Evolutionary conservation across 352 stramenopile genomes (phyloP).

Genomic region (Pythium rhizo-oryzae): DNA sequence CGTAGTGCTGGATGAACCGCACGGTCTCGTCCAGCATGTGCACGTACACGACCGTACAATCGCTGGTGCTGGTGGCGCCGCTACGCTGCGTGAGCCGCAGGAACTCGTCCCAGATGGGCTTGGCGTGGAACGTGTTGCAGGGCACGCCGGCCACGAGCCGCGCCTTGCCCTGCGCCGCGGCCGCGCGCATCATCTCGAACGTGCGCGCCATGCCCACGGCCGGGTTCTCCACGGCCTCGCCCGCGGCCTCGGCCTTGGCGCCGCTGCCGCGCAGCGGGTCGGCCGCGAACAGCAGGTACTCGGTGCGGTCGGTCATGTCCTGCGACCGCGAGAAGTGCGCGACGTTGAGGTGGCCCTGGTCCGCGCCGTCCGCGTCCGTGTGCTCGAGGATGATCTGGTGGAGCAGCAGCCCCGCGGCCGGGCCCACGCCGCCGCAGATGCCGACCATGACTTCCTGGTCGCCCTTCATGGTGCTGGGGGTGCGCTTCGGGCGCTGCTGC

Average conservation of each 20-base stretch:
- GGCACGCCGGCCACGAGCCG: slow-evolving; percentile 64
- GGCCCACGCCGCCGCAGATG: slow-evolving; percentile 75
- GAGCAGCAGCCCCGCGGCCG: slow-evolving; percentile 67
- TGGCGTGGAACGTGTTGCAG: slow-evolving; percentile 80
- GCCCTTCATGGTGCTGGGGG: no score
- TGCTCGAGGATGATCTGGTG: slow-evolving; percentile 76
- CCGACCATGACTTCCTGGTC: slow-evolving; percentile 59
- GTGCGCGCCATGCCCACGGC: slow-evolving; percentile 73
- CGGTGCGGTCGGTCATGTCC: slow-evolving; percentile 75
- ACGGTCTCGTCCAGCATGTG: slow-evolving; percentile 80
- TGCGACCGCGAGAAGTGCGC: slow-evolving; percentile 75
- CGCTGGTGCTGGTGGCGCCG: background rate
- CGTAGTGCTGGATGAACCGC: slow-evolving; percentile 49
- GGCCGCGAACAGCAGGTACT: slow-evolving; percentile 47
- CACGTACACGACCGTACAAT: slow-evolving; percentile 37
- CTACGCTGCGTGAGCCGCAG: slow-evolving; percentile 39
- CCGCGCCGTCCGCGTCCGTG: slow-evolving; percentile 59
- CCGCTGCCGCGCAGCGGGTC: background rate
- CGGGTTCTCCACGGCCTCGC: slow-evolving; percentile 56
- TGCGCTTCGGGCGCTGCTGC: no score
- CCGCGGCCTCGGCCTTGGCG: background rate
- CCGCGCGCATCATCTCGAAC: slow-evolving; percentile 70
- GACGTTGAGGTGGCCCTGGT: slow-evolving; percentile 71
- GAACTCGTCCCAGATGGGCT: slow-evolving; percentile 75
- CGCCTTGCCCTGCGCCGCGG: slow-evolving; percentile 34